phyloP scores from a whole-genome alignment of 2,329 filamentous ascomycete species.

The Phaeophleospora eucalypticola region DNA sequence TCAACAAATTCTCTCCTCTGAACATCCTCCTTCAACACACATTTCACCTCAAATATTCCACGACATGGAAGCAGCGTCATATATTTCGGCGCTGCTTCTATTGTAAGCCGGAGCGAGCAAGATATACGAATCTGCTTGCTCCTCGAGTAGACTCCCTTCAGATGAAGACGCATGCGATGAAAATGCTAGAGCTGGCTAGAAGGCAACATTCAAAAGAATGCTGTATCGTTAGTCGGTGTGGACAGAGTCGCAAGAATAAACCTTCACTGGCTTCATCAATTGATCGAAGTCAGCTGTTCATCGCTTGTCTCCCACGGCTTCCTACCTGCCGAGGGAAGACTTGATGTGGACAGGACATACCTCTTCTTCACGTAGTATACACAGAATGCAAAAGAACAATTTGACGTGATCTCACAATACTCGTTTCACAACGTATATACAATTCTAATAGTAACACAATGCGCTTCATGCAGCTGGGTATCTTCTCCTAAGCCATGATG shows the following conservation, averaged over 20 bases:
- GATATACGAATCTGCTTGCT: too few species aligned
- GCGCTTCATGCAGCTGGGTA: conserved; percentile 6
- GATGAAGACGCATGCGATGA: too few species aligned
- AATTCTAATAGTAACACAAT: conserved; percentile 2
- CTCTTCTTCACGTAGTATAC: too few species aligned
- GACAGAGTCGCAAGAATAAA: conserved; percentile 31
- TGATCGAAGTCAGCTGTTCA: conserved; percentile 14
- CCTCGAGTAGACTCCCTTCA: too few species aligned
- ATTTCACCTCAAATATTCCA: too few species aligned
- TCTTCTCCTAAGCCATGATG: conserved; percentile 6
- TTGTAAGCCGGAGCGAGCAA: too few species aligned
- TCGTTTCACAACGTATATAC: neutral
- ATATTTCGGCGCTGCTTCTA: too few species aligned
- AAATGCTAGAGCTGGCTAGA: conserved; percentile 30
- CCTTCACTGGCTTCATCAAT: conserved; percentile 14
- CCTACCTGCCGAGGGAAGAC: conserved; percentile 16
- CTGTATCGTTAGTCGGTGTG: conserved; percentile 21
- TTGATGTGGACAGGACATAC: conserved; percentile 20
- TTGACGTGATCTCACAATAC: too few species aligned
- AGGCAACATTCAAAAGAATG: neutral
- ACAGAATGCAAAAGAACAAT: too few species aligned
- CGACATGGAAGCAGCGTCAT: too few species aligned
- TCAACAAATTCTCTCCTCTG: too few species aligned
- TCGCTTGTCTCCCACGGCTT: conserved; percentile 18
- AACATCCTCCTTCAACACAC: neutral